Conservation (phyloP, 1,284 basidiomycete genomes). For the Laetiporus sulphureus region DNA sequence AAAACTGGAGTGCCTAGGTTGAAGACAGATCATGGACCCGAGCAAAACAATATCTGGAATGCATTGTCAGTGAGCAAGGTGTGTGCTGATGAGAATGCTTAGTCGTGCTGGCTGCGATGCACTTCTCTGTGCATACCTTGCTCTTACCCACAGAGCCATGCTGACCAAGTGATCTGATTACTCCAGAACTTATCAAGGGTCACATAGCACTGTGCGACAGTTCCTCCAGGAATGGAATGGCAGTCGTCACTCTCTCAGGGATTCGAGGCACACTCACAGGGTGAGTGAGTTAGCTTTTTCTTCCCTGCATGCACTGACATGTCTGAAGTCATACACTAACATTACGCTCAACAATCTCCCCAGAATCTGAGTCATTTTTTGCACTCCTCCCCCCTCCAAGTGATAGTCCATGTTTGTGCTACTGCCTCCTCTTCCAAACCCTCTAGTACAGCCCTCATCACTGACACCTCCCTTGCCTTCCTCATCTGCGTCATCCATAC, state of each 20-base stretch:
- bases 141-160: constrained; percentile 64
- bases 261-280: constrained; percentile 60
- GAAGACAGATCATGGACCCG: constrained; percentile 51
- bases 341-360: constrained; percentile 60
- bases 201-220: constrained; percentile 65
- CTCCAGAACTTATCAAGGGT: constrained; percentile 70
- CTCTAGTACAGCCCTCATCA: constrained; percentile 21
- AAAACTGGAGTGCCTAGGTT: constrained; percentile 71
- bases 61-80: constrained; percentile 68
- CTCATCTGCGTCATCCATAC: constrained; percentile 12
- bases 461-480: constrained; percentile 15
- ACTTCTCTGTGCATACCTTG: constrained; percentile 60
- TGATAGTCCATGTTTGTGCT: constrained; percentile 43
- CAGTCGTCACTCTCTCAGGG: constrained; percentile 75
- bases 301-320: constrained; percentile 7
- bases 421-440: constrained; percentile 41
- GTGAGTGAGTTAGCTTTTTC: constrained; percentile 26
- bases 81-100: constrained; percentile 18
- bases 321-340: constrained; percentile 45
- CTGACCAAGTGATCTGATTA: constrained; percentile 46
- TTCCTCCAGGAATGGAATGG: constrained; percentile 35
- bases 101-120: too few relatives aligned
- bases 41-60: constrained; percentile 75
- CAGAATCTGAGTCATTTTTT: constrained; percentile 53
- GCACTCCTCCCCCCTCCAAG: constrained; percentile 47